Percentiles rank a stretch among this genome's conserved stretches.
Conservation (phyloP, 2,329 filamentous ascomycete genomes). For the Epichloe sibirici region DNA sequence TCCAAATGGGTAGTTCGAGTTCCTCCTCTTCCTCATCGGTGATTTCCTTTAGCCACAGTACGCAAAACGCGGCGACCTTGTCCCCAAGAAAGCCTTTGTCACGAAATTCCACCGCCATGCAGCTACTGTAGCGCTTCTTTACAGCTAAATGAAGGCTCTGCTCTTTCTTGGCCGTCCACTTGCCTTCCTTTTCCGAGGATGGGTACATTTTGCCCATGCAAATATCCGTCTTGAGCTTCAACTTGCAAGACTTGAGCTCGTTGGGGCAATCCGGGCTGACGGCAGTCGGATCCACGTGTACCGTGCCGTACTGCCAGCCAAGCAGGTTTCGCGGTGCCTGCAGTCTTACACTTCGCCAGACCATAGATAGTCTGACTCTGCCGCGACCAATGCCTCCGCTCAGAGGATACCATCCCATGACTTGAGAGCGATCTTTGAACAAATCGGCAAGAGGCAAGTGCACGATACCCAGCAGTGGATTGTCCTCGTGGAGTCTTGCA, state of each 20-base stretch:
- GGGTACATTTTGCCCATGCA: conserved; percentile 46
- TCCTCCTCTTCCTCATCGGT: conserved; percentile 52
- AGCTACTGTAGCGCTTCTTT: conserved; percentile 42
- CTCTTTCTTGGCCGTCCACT: conserved; percentile 42
- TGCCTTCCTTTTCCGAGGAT: conserved; percentile 24
- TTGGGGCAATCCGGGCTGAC: conserved; percentile 32
- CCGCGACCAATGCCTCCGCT: conserved; percentile 64
- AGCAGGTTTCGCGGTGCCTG: conserved; percentile 44
- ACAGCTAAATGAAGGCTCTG: conserved; percentile 38
- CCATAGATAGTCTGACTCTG: conserved; percentile 54
- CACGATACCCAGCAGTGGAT: conserved; percentile 57
- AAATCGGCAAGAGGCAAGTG: conserved; percentile 52
- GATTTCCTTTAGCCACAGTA: conserved; percentile 60
- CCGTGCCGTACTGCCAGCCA: conserved; percentile 62
- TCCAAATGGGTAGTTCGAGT: conserved; percentile 51
- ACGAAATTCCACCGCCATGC: conserved; percentile 44
- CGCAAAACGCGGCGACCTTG: conserved; percentile 46
- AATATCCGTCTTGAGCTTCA: conserved; percentile 49
- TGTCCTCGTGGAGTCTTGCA: conserved; percentile 54
- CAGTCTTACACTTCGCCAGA: conserved; percentile 58
- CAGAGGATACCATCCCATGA: conserved; percentile 54
- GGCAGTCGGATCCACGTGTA: conserved; percentile 46
- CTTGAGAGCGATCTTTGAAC: conserved; percentile 50
- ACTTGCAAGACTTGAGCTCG: conserved; percentile 34
- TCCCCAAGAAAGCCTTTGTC: conserved; percentile 31